A percentile compares a stretch with the other conserved stretches of the same genome.
Conservation (phyloP, 331 rosid species). For the Quercus tomentella region DNA sequence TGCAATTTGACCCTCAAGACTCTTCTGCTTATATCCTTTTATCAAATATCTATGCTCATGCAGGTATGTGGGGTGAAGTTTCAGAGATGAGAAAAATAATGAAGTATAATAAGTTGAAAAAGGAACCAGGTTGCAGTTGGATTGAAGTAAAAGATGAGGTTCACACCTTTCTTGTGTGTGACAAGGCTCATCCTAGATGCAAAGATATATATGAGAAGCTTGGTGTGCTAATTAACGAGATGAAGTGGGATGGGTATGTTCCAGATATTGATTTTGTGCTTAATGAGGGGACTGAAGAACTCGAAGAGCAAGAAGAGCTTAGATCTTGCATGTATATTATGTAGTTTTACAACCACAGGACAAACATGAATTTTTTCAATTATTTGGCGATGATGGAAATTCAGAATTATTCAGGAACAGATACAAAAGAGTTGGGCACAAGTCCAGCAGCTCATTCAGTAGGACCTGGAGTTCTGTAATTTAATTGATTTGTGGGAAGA, state of each 20-base stretch:
- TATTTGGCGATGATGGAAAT: not conserved
- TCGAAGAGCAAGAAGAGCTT: slow-evolving; percentile 26
- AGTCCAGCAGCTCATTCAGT: not conserved
- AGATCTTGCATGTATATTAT: slow-evolving; percentile 1
- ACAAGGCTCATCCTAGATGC: slow-evolving; percentile 74
- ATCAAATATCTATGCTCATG: slow-evolving; percentile 60
- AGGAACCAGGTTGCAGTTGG: slow-evolving; percentile 87
- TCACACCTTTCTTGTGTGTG: slow-evolving; percentile 70
- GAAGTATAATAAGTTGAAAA: slow-evolving; percentile 57
- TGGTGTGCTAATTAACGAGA: slow-evolving; percentile 55
- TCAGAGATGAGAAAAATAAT: slow-evolving; percentile 54
- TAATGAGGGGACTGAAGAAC: slow-evolving; percentile 44
- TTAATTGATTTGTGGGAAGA: not conserved
- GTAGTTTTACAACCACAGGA: not conserved
- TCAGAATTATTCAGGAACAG: not conserved
- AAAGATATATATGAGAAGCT: slow-evolving; percentile 54
- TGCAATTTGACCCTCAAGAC: slow-evolving; percentile 69
- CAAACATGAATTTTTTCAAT: not conserved
- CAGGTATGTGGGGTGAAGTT: slow-evolving; percentile 72
- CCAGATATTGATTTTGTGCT: slow-evolving; percentile 36
- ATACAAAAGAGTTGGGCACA: not conserved
- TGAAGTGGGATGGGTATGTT: slow-evolving; percentile 54
- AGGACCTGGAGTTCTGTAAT: not conserved
- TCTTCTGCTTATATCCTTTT: slow-evolving; percentile 63
- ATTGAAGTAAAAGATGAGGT: slow-evolving; percentile 60